Evolutionary conservation across 2,329 filamentous ascomycete species (phyloP), one percentile per base, ranked within the genome.

Genomic region (Sphaerostilbella broomeana): DNA sequence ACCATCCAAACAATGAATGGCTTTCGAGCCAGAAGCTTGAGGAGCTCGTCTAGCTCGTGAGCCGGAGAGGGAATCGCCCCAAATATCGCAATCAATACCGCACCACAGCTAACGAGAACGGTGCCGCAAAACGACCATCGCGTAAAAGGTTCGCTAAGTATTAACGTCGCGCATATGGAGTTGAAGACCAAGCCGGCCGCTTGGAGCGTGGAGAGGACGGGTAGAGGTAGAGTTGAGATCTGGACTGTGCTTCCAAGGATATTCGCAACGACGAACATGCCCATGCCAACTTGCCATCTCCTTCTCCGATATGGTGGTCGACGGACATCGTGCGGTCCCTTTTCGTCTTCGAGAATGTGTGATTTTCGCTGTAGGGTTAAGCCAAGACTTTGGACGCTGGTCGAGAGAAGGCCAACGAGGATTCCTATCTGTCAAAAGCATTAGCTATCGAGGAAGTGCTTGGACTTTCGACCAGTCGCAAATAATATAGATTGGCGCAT

Each of bases 141-240:
- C 37, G 92, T 97, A 64, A 97, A 98, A 4, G 89, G 86, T 63
- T 98, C 90, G 55, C 84, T 82, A 33, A 98, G 75, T 54, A 97
- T 86, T 42, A 97, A 68, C 30, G 88, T 94, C 46, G 92, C 92
- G 72, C 94, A 95, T 62, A 97, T 87, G 42, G 90, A 95, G 69
- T 98, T 98, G 73, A 98, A 98, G 46, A 98, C 92, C 40, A 98
- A 74, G 30, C 92, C 92, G 4, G 90, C 94, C 13, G 90, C 90
- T 67, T 98, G 92, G 25, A 98, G 70, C 1, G 92, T 95, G 41
- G 90, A 97, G 22, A 98, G 76, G 5, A 98, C 88, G 15, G 92
- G 92, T 16, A 98, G 72, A 12, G 92, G 92, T 30, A 98, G 72
- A 1, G 90, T 95, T 20, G 92, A 95, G 59, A 98, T 97, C 65